Evolutionary conservation across 108 stramenopile genomes (phyloP).

Genomic region (Epipyxis sp.): DNA sequence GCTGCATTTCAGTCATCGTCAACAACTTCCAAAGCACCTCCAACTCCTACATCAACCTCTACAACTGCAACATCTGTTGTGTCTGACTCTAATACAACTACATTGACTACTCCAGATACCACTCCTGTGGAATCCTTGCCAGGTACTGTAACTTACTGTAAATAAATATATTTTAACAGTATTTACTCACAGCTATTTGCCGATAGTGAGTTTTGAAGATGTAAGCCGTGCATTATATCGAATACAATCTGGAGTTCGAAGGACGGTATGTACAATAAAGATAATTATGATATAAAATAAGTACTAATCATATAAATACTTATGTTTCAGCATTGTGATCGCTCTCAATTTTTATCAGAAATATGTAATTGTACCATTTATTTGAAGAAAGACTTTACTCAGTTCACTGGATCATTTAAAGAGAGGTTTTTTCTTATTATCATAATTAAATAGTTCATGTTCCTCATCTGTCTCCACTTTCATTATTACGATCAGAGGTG

Average conservation of each 20-base stretch:
- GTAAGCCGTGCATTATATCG: conserved; percentile 53
- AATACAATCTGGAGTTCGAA: conserved; percentile 47
- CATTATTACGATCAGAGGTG: conserved; percentile 60
- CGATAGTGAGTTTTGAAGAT: conserved; percentile 38
- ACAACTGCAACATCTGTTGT: too few relatives aligned
- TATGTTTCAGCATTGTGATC: conserved; percentile 28
- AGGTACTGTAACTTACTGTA: too few relatives aligned
- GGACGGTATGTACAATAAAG: conserved; percentile 41
- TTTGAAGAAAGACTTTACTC: conserved; percentile 55
- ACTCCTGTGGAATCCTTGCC: too few relatives aligned
- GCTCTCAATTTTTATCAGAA: conserved; percentile 39
- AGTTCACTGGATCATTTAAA: conserved; percentile 87
- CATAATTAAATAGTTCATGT: neutral
- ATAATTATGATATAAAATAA: conserved; percentile 1
- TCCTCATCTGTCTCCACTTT: neutral
- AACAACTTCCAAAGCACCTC: too few relatives aligned
- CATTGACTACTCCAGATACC: too few relatives aligned
- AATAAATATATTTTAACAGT: too few relatives aligned
- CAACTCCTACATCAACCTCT: too few relatives aligned
- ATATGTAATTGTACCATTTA: conserved; percentile 35
- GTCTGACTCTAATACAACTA: too few relatives aligned
- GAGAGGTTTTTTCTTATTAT: conserved; percentile 53
- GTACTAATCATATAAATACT: conserved; percentile 3
- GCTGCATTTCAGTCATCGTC: too few relatives aligned
- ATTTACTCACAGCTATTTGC: too few relatives aligned